Conservation (phyloP, 2,329 filamentous ascomycete genomes). For the Colletotrichum liaoningense region DNA sequence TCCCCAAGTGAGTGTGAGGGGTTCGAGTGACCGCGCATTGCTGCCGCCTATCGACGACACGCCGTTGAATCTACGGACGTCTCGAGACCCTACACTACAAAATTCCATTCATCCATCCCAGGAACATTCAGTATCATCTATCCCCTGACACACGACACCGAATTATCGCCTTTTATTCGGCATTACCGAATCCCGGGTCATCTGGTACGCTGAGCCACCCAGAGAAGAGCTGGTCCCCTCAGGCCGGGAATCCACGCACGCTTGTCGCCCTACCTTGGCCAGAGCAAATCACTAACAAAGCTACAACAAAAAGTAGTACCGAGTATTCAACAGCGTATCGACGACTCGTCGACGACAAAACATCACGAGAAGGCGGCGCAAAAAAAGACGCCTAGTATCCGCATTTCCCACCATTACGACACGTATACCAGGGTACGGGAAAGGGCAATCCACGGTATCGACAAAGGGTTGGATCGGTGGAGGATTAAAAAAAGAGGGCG, state of each 20-base stretch:
- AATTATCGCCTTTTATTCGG: conserved; percentile 27
- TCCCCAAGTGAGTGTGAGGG: not conserved
- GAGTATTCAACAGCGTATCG: not conserved
- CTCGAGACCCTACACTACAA: conserved; percentile 22
- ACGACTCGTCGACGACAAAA: conserved; percentile 1
- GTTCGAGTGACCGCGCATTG: conserved; percentile 8
- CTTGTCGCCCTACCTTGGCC: conserved; percentile 4
- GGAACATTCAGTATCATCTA: not conserved
- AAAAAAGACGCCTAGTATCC: conserved; percentile 5
- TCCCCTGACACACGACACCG: conserved; percentile 12
- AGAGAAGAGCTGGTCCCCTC: not conserved
- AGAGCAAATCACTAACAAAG: not conserved
- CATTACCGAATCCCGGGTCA: not conserved
- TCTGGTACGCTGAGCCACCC: not conserved
- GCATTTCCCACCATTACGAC: conserved; percentile 27
- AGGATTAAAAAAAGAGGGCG: conserved; percentile 32
- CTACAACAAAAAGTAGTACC: not conserved
- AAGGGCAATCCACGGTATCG: too few species aligned
- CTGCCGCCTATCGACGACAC: conserved; percentile 11
- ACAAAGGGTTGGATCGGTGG: not conserved
- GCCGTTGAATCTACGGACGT: not conserved
- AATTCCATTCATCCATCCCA: conserved; percentile 28
- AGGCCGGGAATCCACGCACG: not conserved
- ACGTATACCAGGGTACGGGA: not conserved
- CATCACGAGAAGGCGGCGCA: conserved; percentile 10